These are phyloP conservation scores for Trypanosoma lewisi DNA, from an alignment of 208 protist species.

Conservation along the genomic window DNA sequence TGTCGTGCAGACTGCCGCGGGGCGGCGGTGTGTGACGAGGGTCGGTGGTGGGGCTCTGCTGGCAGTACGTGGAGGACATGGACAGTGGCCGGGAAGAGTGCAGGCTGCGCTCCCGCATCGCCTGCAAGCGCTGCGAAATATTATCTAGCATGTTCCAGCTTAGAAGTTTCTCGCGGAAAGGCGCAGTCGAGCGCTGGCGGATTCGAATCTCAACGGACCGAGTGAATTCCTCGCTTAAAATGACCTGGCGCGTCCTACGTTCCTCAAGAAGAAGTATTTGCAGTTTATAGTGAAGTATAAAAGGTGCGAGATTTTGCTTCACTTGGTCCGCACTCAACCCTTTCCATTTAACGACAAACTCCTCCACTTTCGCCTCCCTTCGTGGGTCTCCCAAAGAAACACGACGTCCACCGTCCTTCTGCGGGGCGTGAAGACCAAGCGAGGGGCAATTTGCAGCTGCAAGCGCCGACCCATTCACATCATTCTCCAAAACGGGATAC, in stretches of 20 bases:
- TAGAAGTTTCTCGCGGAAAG: slow-evolving; percentile 36
- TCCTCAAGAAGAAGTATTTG: slow-evolving; percentile 56
- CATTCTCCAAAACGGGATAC: slow-evolving; percentile 13
- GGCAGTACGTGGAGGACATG: background rate
- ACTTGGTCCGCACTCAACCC: slow-evolving; percentile 33
- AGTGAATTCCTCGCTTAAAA: slow-evolving; percentile 45
- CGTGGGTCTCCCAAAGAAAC: background rate
- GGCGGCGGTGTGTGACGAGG: background rate
- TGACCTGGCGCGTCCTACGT: slow-evolving; percentile 33
- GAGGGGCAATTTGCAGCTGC: background rate
- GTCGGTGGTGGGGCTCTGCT: background rate
- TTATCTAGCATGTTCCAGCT: slow-evolving; percentile 17
- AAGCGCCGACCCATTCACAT: no score
- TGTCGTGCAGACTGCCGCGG: background rate
- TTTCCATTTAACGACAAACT: slow-evolving; percentile 47
- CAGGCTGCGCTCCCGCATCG: background rate
- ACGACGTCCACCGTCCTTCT: background rate
- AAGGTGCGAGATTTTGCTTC: slow-evolving; percentile 30
- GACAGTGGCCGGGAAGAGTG: slow-evolving; percentile 8
- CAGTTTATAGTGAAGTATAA: slow-evolving; percentile 46
- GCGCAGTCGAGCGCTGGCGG: slow-evolving; percentile 28
- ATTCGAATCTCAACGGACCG: slow-evolving; percentile 23
- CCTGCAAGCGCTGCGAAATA: slow-evolving; percentile 13
- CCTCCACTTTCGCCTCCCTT: background rate
- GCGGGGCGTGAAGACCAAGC: background rate